Conservation (phyloP, 1,139 yeast genomes). For the Diutina ranongensis region DNA sequence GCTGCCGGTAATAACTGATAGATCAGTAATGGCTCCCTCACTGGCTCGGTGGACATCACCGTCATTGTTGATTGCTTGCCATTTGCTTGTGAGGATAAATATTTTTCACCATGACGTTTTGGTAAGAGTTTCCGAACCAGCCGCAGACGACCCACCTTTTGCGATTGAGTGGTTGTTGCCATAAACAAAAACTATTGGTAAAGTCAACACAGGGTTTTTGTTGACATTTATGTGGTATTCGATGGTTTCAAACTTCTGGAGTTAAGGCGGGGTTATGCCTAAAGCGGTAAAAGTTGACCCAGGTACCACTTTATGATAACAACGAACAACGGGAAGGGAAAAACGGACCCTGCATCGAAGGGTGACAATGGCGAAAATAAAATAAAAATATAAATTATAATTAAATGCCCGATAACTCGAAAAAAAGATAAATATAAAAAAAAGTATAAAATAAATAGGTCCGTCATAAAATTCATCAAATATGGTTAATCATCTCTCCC, state of each 20-base stretch:
- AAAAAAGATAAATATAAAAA: neutral
- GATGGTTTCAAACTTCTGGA: too few relatives aligned
- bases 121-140: neutral
- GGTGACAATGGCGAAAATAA: neutral
- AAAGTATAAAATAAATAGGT: conserved; percentile 6
- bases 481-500: too few relatives aligned
- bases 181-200: too few relatives aligned
- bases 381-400: too few relatives aligned
- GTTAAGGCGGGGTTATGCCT: too few relatives aligned
- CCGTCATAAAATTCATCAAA: conserved; percentile 2
- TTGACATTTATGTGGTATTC: too few relatives aligned
- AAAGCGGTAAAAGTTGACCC: too few relatives aligned
- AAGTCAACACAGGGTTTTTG: too few relatives aligned
- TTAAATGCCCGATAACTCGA: neutral
- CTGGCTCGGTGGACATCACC: neutral
- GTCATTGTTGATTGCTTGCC: neutral
- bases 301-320: too few relatives aligned
- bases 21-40: neutral
- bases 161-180: neutral
- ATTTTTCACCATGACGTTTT: neutral
- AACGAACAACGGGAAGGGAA: too few relatives aligned
- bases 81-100: neutral
- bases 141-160: neutral
- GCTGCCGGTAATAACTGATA: neutral
- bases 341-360: too few relatives aligned